Evolutionary conservation across 169 alveolate species (phyloP), one percentile per base, ranked within the genome.

Genomic region (Plasmodium vivax): DNA sequence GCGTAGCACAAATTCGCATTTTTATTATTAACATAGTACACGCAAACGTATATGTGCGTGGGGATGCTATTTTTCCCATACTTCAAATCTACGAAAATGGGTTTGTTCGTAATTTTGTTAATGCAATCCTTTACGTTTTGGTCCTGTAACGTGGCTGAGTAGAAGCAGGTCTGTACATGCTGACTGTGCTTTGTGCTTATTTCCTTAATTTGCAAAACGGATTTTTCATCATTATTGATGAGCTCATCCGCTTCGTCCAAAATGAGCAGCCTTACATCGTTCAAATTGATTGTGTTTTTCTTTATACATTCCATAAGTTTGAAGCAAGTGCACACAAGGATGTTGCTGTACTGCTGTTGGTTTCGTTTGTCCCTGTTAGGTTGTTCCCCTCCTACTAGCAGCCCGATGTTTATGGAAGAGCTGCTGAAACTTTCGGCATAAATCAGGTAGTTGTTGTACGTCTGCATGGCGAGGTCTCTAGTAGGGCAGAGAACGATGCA

Each of bases 401-500:
- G 93, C 47, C 97, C 98, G 4, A 96, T 93, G 45, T 88, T 80
- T 36, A 88, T 88, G 47, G 81, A 58, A 12, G 73, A 32, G 16
- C 93, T 72, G 34, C 92, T 92, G 30, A 96, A 85, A 27, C 96
- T 94, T 84, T 92, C 79, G n/a, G 97, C 95, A 27, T 95, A 95
- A 51, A 51, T 96, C 68, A 95, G 91, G 95, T 95, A 95, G 90
- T 96, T 96, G 30, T 94, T 92, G n/a, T 96, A 96, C 16, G 96
- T 96, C 80, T 96, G 98, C 80, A 95, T 95, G 2, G 98, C 98
- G 71, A 96, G 94, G 71, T 96, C 98, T 47, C 97, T 92, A 19
- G 98, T 96, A 34, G 98, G 96, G 16, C 96, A 94, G 73, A 96
- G 85, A 71, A 96, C 96, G 3, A 96, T 96, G 84, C 98, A 96